Percentiles rank a stretch among this genome's conserved stretches.
These are phyloP conservation scores for Mycena pura DNA, from an alignment of 768 basidiomycete species.

Conservation along the genomic window DNA sequence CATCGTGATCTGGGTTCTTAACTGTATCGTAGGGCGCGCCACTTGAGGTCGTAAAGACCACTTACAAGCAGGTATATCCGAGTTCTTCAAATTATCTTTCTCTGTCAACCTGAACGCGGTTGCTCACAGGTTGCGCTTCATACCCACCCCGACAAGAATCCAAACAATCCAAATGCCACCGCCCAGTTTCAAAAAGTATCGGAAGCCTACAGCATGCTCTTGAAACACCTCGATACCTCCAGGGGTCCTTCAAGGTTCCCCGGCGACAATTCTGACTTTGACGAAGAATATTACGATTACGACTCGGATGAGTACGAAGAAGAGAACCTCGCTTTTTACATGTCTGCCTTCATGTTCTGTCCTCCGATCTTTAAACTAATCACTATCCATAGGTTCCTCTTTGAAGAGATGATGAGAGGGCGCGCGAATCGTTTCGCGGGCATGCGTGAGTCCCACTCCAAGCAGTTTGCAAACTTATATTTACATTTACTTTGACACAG, in stretches of 20 bases:
- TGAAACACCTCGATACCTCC: slow-evolving; percentile 57
- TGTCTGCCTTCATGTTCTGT: slow-evolving; percentile 39
- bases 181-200: slow-evolving; percentile 72
- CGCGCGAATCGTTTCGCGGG: slow-evolving; percentile 36
- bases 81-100: slow-evolving; percentile 13
- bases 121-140: slow-evolving; percentile 60
- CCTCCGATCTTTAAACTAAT: slow-evolving; percentile 13
- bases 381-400: slow-evolving; percentile 49
- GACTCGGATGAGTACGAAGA: slow-evolving; percentile 42
- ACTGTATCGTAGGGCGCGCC: slow-evolving; percentile 55
- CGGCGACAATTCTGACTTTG: slow-evolving; percentile 11
- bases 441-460: slow-evolving; percentile 33
- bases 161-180: slow-evolving; percentile 67
- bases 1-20: slow-evolving; percentile 12
- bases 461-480: slow-evolving; percentile 13
- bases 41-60: slow-evolving; percentile 67
- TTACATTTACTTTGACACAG: neutral
- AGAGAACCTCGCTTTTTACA: slow-evolving; percentile 51
- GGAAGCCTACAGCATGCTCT: slow-evolving; percentile 69
- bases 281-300: slow-evolving; percentile 41
- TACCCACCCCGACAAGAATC: slow-evolving; percentile 83
- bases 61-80: slow-evolving; percentile 67
- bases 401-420: slow-evolving; percentile 51
- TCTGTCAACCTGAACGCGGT: slow-evolving; percentile 4
- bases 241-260: slow-evolving; percentile 23